Evolutionary conservation across 331 rosid genomes (phyloP).

Genomic region (Cydonia oblonga): DNA sequence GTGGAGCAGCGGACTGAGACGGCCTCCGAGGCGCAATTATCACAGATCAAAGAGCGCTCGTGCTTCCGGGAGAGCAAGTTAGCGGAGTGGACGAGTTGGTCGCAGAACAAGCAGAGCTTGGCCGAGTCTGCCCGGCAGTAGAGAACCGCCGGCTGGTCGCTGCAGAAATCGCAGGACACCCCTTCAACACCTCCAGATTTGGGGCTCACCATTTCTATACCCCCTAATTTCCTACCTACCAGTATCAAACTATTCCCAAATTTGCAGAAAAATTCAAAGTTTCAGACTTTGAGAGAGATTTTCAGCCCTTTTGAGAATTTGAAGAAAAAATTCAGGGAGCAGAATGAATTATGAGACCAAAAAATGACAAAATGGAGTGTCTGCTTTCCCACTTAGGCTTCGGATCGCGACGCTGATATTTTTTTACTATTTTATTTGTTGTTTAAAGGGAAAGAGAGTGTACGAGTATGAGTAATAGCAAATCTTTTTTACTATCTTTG

Average conservation of each 20-base stretch:
- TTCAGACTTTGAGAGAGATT: neutral
- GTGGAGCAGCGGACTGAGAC: constrained; percentile 46
- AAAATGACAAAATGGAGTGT: neutral
- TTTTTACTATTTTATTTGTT: neutral
- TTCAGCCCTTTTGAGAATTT: neutral
- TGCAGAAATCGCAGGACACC: constrained; percentile 55
- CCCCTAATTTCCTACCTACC: neutral
- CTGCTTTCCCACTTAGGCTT: neutral
- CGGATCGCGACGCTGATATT: neutral
- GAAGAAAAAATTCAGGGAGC: neutral
- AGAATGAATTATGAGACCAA: neutral
- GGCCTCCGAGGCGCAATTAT: constrained; percentile 42
- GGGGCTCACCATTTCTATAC: constrained; percentile 24
- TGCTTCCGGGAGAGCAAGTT: constrained; percentile 54
- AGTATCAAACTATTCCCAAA: neutral
- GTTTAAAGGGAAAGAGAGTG: too few species aligned
- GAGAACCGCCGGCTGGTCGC: constrained; percentile 34
- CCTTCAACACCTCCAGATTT: constrained; percentile 13
- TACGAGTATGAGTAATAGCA: neutral
- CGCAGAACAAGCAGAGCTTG: constrained; percentile 62
- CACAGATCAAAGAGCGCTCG: constrained; percentile 56
- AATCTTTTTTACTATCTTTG: neutral
- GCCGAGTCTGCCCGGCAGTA: constrained; percentile 67
- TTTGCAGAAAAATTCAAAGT: neutral
- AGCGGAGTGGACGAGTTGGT: constrained; percentile 63